Conservation (phyloP, 1,139 yeast genomes). For the Yamadazyma conglobata region DNA sequence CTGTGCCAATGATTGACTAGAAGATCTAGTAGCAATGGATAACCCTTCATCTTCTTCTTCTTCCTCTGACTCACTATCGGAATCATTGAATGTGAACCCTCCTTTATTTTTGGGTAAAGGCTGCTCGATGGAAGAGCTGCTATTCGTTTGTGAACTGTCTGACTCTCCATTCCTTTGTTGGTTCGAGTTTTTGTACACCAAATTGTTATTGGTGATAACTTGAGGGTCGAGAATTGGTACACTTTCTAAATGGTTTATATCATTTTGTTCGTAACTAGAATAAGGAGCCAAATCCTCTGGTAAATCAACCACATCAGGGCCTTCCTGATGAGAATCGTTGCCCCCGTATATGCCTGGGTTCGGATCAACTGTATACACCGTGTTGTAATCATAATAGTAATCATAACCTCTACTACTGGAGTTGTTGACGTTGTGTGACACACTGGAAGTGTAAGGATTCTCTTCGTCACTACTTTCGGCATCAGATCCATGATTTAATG, state of each 20-base stretch:
- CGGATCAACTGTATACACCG: conserved; percentile 67
- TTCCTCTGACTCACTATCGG: conserved; percentile 18
- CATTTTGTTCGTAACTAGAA: conserved; percentile 36
- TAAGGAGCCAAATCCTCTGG: conserved; percentile 45
- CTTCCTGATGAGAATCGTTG: conserved; percentile 16
- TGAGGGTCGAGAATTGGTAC: conserved; percentile 25
- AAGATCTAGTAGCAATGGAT: conserved; percentile 38
- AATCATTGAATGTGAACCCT: conserved; percentile 15
- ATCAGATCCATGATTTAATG: conserved; percentile 73
- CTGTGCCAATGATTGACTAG: conserved; percentile 47
- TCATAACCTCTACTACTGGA: conserved; percentile 67
- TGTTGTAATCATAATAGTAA: conserved; percentile 82
- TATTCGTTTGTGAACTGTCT: conserved; percentile 4
- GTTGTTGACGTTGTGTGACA: conserved; percentile 73
- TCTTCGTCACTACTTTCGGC: conserved; percentile 63
- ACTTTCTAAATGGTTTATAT: conserved; percentile 22
- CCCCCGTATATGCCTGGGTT: conserved; percentile 42
- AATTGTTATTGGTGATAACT: conserved; percentile 9
- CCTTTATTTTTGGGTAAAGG: conserved; percentile 10
- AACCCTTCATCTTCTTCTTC: conserved; percentile 33
- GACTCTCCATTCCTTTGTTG: conserved; percentile 11
- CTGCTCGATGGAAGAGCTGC: no score
- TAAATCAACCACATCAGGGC: conserved; percentile 43
- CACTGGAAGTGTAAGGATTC: conserved; percentile 54
- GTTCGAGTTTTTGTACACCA: conserved; percentile 12